Percentiles rank a stretch among this genome's conserved stretches.
These are phyloP conservation scores for Fusarium vanettenii DNA, from an alignment of 2,329 filamentous ascomycete genomes.

Conservation along the genomic window DNA sequence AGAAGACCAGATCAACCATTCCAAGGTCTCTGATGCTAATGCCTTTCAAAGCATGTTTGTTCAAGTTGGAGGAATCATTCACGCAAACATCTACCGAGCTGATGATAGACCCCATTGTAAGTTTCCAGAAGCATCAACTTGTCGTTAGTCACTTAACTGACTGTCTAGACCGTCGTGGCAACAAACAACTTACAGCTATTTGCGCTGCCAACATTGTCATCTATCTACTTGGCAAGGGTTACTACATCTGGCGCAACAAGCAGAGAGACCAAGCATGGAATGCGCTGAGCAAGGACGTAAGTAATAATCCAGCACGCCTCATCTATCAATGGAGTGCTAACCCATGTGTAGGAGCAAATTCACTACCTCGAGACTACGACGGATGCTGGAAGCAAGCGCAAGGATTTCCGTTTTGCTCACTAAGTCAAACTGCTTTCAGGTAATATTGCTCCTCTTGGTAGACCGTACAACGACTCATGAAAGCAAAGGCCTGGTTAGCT, in stretches of 20 bases:
- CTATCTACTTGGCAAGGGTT: conserved; percentile 22
- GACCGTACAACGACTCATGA: not conserved
- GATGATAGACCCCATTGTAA: conserved; percentile 19
- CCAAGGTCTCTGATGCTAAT: not conserved
- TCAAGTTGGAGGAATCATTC: conserved; percentile 55
- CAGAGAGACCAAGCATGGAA: conserved; percentile 22
- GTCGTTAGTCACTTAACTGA: not conserved
- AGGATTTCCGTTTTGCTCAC: conserved; percentile 29
- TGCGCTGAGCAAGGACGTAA: conserved; percentile 13
- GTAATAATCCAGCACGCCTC: not conserved
- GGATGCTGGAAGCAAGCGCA: conserved; percentile 23
- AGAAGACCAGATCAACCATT: not conserved
- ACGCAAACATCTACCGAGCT: conserved; percentile 50
- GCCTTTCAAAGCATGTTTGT: conserved; percentile 50
- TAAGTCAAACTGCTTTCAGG: conserved; percentile 11
- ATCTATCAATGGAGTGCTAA: not conserved
- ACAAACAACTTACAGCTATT: conserved; percentile 10
- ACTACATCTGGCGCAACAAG: conserved; percentile 27
- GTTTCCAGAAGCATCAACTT: not conserved
- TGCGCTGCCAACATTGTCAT: conserved; percentile 17
- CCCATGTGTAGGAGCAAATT: not conserved
- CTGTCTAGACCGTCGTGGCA: conserved; percentile 10
- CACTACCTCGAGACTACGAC: conserved; percentile 23
- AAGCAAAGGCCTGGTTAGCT: not conserved
- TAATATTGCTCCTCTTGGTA: not conserved